Evolutionary conservation across 306 rosid genomes (phyloP).

Genomic region (Astragalus membranaceus): DNA sequence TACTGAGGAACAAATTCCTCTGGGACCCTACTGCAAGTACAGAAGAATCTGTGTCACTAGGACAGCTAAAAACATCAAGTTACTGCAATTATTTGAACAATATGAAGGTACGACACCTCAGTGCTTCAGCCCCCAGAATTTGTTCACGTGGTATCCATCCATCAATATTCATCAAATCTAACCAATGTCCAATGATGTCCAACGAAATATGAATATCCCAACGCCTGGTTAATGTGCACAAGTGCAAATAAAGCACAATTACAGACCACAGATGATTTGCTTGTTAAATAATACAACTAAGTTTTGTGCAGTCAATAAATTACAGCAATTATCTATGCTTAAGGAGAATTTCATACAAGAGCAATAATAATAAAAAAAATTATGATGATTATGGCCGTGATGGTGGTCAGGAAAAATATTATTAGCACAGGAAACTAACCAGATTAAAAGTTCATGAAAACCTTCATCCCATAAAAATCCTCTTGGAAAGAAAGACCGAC

Average conservation of each 20-base stretch:
- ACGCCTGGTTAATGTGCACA: slow-evolving; percentile 55
- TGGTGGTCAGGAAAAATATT: not conserved
- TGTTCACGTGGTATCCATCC: slow-evolving; percentile 99
- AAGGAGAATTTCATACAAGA: slow-evolving; percentile 5
- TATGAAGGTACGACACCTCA: slow-evolving; percentile 51
- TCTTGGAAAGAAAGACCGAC: slow-evolving; percentile 93
- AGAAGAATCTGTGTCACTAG: slow-evolving; percentile 25
- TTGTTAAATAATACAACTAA: not conserved
- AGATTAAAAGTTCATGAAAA: slow-evolving; percentile 86
- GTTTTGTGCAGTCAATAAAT: slow-evolving; percentile 13
- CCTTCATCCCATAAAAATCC: slow-evolving; percentile 99
- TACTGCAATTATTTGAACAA: slow-evolving; percentile 18
- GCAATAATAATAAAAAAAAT: not conserved
- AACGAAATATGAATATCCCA: slow-evolving; percentile 83
- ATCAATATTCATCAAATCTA: slow-evolving; percentile 87
- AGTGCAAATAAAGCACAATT: not conserved
- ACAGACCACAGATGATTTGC: slow-evolving; percentile 1
- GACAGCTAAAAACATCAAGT: slow-evolving; percentile 2
- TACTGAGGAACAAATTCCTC: slow-evolving; percentile 78
- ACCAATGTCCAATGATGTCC: slow-evolving; percentile 94
- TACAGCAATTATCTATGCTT: not conserved
- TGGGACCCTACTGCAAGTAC: slow-evolving; percentile 77
- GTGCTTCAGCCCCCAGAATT: slow-evolving; percentile 91
- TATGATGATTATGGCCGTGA: not conserved
- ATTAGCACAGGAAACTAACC: slow-evolving; percentile 46